Conservation (phyloP, 805 yeast species). For the Citeromyces nyonsensis region DNA sequence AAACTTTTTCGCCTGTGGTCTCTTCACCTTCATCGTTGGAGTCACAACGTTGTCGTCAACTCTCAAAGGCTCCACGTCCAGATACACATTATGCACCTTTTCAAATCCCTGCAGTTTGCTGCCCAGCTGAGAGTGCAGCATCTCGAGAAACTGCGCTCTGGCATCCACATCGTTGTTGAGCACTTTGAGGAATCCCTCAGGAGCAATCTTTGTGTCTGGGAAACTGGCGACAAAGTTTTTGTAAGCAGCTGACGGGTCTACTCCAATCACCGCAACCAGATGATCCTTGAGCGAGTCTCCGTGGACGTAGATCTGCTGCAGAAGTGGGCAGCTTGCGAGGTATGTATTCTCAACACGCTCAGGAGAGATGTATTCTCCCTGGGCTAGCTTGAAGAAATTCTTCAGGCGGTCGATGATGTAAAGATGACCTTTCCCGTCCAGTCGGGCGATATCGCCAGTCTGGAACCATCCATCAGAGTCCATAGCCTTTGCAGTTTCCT, state of each 20-base stretch:
- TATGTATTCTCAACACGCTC: conserved; percentile 60
- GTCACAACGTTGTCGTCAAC: conserved; percentile 49
- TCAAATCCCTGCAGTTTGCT: conserved; percentile 45
- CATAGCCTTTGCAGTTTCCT: conserved; percentile 35
- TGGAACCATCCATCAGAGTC: conserved; percentile 45
- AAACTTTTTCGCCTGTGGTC: conserved; percentile 4
- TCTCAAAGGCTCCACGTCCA: conserved; percentile 44
- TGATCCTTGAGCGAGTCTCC: conserved; percentile 45
- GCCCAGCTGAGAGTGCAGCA: conserved; percentile 19
- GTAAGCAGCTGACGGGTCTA: conserved; percentile 11
- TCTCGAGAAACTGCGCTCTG: conserved; percentile 15
- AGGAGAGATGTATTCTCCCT: conserved; percentile 60
- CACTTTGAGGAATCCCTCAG: conserved; percentile 11
- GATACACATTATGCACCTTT: conserved; percentile 34
- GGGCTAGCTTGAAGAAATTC: conserved; percentile 59
- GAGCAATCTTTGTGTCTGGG: conserved; percentile 3
- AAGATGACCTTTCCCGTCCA: conserved; percentile 37
- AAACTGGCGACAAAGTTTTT: no score
- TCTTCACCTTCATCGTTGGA: conserved; percentile 43
- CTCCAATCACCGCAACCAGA: conserved; percentile 47
- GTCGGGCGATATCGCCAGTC: conserved; percentile 47
- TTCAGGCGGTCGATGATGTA: conserved; percentile 60
- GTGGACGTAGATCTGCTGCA: conserved; percentile 41
- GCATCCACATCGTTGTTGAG: conserved; percentile 10
- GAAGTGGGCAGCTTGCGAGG: conserved; percentile 26